These are phyloP conservation scores for Ailanthus altissimus DNA, from an alignment of 345 rosid genomes.

Conservation along the genomic window DNA sequence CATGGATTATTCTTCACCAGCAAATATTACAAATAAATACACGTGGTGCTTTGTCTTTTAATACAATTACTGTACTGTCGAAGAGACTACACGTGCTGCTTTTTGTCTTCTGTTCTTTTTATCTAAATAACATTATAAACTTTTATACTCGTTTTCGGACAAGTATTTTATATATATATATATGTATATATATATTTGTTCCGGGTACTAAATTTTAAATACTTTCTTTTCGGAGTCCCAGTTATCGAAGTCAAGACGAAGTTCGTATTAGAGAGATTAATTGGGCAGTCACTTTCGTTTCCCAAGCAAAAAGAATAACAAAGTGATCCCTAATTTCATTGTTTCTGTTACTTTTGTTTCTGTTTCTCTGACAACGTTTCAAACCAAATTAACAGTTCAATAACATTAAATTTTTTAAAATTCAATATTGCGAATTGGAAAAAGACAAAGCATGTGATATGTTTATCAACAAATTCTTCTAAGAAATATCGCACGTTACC, in stretches of 20 bases:
- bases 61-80: neutral
- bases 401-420: neutral
- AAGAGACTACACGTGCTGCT: conserved; percentile 1
- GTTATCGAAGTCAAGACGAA: conserved; percentile 28
- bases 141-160: neutral
- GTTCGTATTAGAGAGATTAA: neutral
- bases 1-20: conserved; percentile 1
- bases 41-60: neutral
- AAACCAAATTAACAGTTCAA: neutral
- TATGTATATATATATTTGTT: too few species aligned
- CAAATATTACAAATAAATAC: neutral
- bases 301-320: neutral
- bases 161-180: too few species aligned
- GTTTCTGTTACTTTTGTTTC: neutral
- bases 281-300: neutral
- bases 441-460: neutral
- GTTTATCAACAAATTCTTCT: neutral
- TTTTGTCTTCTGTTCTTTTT: neutral
- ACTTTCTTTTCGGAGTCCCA: neutral
- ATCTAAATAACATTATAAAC: neutral
- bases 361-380: neutral
- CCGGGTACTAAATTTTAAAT: neutral
- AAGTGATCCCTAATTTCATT: neutral
- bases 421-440: neutral
- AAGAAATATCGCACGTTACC: neutral